Evolutionary conservation across 441 rosid species (phyloP).

Genomic region (Mallotus repandus): DNA sequence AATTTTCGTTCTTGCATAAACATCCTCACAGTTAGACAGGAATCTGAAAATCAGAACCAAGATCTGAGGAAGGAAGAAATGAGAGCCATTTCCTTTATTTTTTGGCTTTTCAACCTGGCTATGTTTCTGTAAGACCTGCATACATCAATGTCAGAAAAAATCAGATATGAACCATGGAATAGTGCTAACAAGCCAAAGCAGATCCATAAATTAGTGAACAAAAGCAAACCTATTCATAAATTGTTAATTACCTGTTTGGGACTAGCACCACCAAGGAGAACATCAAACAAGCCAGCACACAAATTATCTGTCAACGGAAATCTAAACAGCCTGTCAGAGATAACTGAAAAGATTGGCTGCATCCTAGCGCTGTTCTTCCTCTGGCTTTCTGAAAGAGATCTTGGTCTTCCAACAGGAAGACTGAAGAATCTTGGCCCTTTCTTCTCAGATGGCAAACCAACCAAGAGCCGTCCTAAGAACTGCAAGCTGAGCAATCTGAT

Average conservation of each 20-base stretch:
- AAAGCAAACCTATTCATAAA: conserved; percentile 15
- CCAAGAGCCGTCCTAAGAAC: conserved; percentile 89
- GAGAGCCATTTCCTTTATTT: conserved; percentile 65
- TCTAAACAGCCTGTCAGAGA: conserved; percentile 77
- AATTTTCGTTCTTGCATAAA: conserved; percentile 64
- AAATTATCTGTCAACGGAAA: conserved; percentile 88
- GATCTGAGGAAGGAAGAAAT: conserved; percentile 87
- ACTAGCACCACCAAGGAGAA: conserved; percentile 99
- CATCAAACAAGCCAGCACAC: conserved; percentile 92
- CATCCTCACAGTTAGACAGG: conserved; percentile 68
- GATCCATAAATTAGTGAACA: conserved; percentile 10
- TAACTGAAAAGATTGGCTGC: conserved; percentile 71
- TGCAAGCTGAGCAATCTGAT: conserved; percentile 93
- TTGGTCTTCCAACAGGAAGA: conserved; percentile 82
- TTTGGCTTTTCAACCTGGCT: conserved; percentile 67
- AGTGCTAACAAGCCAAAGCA: background rate
- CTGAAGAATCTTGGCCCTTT: conserved; percentile 82
- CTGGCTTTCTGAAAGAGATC: conserved; percentile 56
- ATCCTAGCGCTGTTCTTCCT: conserved; percentile 58
- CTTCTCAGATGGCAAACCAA: conserved; percentile 89
- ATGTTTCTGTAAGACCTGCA: conserved; percentile 86
- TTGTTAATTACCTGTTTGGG: conserved; percentile 83
- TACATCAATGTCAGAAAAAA: conserved; percentile 13
- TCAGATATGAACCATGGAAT: background rate
- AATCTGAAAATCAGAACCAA: conserved; percentile 75